phyloP scores from a whole-genome alignment of 768 basidiomycete genomes.

The Leucocoprinus sp. region DNA sequence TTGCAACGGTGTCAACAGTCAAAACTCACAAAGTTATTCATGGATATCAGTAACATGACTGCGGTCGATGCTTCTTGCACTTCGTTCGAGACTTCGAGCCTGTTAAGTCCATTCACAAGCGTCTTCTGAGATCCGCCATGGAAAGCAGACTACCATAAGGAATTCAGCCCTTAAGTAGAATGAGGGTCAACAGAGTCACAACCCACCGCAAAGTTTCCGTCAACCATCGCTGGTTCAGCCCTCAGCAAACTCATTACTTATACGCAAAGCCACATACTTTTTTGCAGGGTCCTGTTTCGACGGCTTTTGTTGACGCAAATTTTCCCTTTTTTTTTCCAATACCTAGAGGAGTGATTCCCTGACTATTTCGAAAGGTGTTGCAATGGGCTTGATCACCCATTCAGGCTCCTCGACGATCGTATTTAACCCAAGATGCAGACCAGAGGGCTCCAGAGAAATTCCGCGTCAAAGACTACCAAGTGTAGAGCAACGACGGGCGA shows the following conservation, averaged over 20 bases:
- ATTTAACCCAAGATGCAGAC: not conserved
- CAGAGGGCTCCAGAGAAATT: not conserved
- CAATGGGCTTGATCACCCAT: not conserved
- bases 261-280: not conserved
- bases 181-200: no score
- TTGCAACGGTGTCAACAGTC: no score
- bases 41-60: no score
- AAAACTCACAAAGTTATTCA: no score
- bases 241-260: not conserved
- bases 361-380: not conserved
- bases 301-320: not conserved
- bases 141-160: no score
- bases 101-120: no score
- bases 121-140: no score
- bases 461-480: not conserved
- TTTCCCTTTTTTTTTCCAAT: not conserved
- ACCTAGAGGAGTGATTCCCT: not conserved
- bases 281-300: not conserved
- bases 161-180: no score
- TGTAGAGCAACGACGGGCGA: not conserved
- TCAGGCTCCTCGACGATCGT: not conserved
- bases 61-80: no score
- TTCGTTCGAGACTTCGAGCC: no score
- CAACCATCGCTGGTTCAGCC: no score
- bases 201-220: no score